Percentiles rank a stretch among this genome's conserved stretches.
These are phyloP conservation scores for Phaffomyces thermotolerans DNA, from an alignment of 805 yeast genomes.

Conservation along the genomic window DNA sequence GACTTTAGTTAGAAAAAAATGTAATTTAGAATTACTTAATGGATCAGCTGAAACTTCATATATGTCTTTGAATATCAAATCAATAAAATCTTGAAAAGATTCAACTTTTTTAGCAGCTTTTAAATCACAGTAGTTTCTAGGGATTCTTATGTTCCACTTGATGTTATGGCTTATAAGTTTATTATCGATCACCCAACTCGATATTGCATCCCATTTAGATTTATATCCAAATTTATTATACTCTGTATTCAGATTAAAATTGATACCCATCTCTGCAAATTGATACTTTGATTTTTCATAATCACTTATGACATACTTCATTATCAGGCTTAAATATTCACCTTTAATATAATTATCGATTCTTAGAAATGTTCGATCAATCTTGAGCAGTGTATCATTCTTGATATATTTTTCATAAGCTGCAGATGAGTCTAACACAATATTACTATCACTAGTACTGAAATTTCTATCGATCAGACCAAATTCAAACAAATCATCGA, in stretches of 20 bases:
- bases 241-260: constrained; percentile 20
- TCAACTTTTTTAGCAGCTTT: constrained; percentile 15
- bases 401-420: constrained; percentile 18
- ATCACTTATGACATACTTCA: constrained; percentile 27
- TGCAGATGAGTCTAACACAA: constrained; percentile 17
- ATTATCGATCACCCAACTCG: constrained; percentile 30
- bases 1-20: constrained; percentile 26
- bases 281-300: constrained; percentile 34
- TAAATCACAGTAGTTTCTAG: constrained; percentile 26
- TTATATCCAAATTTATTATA: constrained; percentile 7
- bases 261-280: constrained; percentile 30
- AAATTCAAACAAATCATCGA: constrained; percentile 25
- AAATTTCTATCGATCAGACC: constrained; percentile 21
- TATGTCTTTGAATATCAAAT: constrained; percentile 28
- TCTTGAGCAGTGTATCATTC: constrained; percentile 22
- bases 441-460: constrained; percentile 18
- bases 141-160: constrained; percentile 31
- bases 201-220: constrained; percentile 25
- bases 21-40: constrained; percentile 20
- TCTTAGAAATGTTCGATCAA: constrained; percentile 30
- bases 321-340: constrained; percentile 29
- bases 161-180: constrained; percentile 32
- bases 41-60: constrained; percentile 23
- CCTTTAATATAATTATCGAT: constrained; percentile 31
- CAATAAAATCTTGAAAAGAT: constrained; percentile 27